Evolutionary conservation across 129 eudicot species (phyloP), one percentile per base, ranked within the genome.

Genomic region (Flaveria brownii): DNA sequence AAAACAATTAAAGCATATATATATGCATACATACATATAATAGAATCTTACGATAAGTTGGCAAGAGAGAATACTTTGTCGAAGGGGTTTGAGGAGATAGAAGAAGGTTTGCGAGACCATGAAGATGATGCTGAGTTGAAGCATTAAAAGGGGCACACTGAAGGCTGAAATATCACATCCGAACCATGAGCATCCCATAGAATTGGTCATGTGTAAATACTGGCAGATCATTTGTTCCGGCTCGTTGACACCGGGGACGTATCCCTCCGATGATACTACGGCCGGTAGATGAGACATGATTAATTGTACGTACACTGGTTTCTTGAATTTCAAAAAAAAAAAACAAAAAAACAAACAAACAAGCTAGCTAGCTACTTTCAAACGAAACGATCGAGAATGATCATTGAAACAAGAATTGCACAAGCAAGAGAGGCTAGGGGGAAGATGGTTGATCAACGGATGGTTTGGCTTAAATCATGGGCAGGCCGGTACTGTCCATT

Each of bases 41-140:
- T 8, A 75, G 42, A 61, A 30, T 72, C 92, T 85, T 87, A 90
- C 96, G 64, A 87, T 80, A 77, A 90, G 86, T 72, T 90, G 92
- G 70, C 88, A 87, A 77, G 75, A 78, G 81, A 87, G 57, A 70
- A 78, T 62, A 79, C 88, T 82, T 78, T 90, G 96, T 77, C 82
- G 72, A 54, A 87, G 83, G 63, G 92, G 92, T 73, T 66, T 77
- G 71, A 87, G 81, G 55, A 84, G 54, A 73, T 71, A 71, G 80
- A 41, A 77, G 51, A 77, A 18, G 41, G 68, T 15, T n/a, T 87
- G 84, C 39, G 83, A 56, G 74, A 80, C 23, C 26, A 80, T 0
- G 73, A 87, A 77, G 46, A 90, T 82, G 77, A 82, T 3, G 13
- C 72, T 30, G 22, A 90, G 70, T 13, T 90, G 90, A 11, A 75